A percentile compares a stretch with the other conserved stretches of the same genome.
Evolutionary conservation across 768 basidiomycete genomes (phyloP).

Genomic region (Suillus occidentalis): DNA sequence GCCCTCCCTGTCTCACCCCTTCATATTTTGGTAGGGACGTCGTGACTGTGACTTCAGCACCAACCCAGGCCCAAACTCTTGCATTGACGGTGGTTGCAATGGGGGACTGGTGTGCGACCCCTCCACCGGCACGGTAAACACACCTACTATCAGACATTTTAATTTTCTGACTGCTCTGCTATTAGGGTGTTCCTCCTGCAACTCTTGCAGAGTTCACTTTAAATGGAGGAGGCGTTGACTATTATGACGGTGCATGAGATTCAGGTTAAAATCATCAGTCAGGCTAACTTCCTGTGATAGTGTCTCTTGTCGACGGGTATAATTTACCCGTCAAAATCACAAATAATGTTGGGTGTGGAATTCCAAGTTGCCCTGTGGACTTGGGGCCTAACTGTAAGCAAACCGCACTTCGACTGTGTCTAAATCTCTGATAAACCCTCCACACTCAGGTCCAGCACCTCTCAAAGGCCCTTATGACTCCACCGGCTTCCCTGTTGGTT

Average conservation of each 20-base stretch:
- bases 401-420: background rate
- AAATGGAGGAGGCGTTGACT: constrained; percentile 44
- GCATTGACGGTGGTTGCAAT: constrained; percentile 65
- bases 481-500: constrained; percentile 57
- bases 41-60: constrained; percentile 61
- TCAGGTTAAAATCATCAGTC: background rate
- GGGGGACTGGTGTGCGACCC: constrained; percentile 63
- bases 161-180: constrained; percentile 1
- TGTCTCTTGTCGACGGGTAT: constrained; percentile 66
- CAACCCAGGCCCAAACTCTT: constrained; percentile 54
- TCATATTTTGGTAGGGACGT: constrained; percentile 36
- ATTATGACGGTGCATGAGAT: constrained; percentile 52
- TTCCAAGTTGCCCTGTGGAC: constrained; percentile 62
- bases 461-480: constrained; percentile 55
- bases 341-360: constrained; percentile 54
- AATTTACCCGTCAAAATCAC: constrained; percentile 61
- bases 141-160: background rate
- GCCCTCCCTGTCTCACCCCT: constrained; percentile 4
- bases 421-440: background rate
- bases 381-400: constrained; percentile 54
- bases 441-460: constrained; percentile 42
- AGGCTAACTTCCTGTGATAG: constrained; percentile 27
- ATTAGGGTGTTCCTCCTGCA: constrained; percentile 64
- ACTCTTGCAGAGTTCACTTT: constrained; percentile 72
- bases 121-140: constrained; percentile 46